These are phyloP conservation scores for Cornus kousa DNA, from an alignment of 148 eudicot species.

Conservation along the genomic window DNA sequence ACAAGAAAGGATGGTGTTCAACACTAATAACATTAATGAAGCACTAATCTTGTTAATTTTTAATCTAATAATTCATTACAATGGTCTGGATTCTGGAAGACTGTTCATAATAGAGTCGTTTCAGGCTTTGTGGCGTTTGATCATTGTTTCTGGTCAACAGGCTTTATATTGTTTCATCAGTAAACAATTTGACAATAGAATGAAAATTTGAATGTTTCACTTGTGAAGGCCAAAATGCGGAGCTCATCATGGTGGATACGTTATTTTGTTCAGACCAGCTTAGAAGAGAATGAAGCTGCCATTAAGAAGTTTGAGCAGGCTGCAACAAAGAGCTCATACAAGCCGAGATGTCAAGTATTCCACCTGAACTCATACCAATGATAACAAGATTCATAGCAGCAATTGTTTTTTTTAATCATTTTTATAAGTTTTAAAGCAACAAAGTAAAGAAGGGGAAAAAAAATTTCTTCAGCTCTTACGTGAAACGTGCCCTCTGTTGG, in stretches of 20 bases:
- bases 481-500: background rate
- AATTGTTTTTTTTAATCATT: background rate
- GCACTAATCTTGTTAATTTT: background rate
- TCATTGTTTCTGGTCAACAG: background rate
- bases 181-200: background rate
- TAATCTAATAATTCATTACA: background rate
- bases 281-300: constrained; percentile 36
- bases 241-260: constrained; percentile 44
- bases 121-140: background rate
- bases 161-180: background rate
- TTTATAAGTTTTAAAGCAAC: constrained; percentile 5
- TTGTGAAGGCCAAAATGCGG: constrained; percentile 42
- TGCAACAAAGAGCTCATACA: constrained; percentile 26
- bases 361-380: constrained; percentile 36
- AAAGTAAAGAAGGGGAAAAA: background rate
- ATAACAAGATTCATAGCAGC: constrained; percentile 2
- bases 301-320: constrained; percentile 38
- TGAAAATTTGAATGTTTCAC: background rate
- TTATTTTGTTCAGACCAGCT: constrained; percentile 38
- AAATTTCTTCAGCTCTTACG: background rate
- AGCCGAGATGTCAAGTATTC: constrained; percentile 44
- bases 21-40: background rate
- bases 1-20: too few species aligned
- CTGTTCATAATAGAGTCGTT: background rate
- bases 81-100: background rate